phyloP scores from a whole-genome alignment of 2,329 filamentous ascomycete genomes.

The Pseudopithomyces maydicus region DNA sequence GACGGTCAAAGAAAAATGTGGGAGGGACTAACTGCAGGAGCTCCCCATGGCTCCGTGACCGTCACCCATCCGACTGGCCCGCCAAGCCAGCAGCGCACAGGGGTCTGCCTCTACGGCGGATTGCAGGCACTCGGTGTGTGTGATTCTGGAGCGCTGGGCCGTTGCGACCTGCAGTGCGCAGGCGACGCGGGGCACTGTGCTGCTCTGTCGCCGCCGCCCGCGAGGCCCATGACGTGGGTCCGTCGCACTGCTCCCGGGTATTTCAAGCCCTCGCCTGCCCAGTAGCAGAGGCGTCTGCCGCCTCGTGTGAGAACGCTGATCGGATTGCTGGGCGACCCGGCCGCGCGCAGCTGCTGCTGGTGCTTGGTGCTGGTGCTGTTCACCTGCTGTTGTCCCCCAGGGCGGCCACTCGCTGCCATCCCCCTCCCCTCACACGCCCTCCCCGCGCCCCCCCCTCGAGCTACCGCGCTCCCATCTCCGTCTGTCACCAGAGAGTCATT shows the following conservation, averaged over 20 bases:
- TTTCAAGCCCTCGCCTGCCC: constrained; percentile 21
- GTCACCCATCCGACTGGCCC: constrained; percentile 16
- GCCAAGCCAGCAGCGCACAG: constrained; percentile 5
- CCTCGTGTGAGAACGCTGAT: constrained; percentile 37
- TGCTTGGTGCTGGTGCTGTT: too few species aligned
- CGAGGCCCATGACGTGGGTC: constrained; percentile 23
- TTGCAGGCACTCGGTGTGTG: too few species aligned
- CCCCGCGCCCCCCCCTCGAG: not conserved
- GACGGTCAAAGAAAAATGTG: constrained; percentile 34
- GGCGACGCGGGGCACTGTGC: constrained; percentile 22
- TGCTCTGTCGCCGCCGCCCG: too few species aligned
- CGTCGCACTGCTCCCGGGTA: constrained; percentile 14
- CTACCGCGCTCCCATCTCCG: not conserved
- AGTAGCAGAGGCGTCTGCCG: constrained; percentile 33
- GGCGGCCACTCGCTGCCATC: too few species aligned
- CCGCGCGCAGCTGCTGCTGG: constrained; percentile 4
- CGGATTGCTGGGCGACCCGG: constrained; percentile 21
- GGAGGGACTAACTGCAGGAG: constrained; percentile 20
- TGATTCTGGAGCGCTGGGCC: constrained; percentile 1
- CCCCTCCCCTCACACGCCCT: not conserved
- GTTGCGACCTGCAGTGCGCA: constrained; percentile 5
- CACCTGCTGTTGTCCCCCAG: too few species aligned
- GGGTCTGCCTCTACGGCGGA: not conserved
- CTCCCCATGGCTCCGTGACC: constrained; percentile 16
- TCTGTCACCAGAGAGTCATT: constrained; percentile 1